These are phyloP conservation scores for Liriodendron chinense DNA, from an alignment of 164 flowering plant species.

Conservation along the genomic window DNA sequence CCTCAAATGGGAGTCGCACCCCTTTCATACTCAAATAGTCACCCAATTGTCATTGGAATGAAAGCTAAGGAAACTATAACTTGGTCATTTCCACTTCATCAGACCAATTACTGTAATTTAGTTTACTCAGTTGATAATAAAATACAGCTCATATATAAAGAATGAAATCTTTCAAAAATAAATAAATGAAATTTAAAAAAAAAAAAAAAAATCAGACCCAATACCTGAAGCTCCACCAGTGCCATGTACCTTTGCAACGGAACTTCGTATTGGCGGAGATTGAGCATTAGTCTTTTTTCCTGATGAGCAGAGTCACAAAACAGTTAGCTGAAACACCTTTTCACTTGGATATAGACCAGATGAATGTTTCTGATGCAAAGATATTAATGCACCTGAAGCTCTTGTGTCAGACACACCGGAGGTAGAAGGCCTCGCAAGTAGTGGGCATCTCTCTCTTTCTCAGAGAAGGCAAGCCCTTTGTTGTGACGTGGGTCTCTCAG, in stretches of 20 bases:
- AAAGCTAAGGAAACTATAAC: neutral
- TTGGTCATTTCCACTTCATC: neutral
- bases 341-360: neutral
- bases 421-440: slow-evolving; percentile 85
- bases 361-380: neutral
- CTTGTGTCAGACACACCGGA: slow-evolving; percentile 48
- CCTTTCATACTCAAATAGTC: neutral
- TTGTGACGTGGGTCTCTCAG: slow-evolving; percentile 79
- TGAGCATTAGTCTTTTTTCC: slow-evolving; percentile 76
- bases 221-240: slow-evolving; percentile 82
- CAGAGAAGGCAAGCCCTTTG: slow-evolving; percentile 77
- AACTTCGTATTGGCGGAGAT: slow-evolving; percentile 62
- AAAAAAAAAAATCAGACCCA: neutral
- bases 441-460: slow-evolving; percentile 77
- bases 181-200: too few species aligned
- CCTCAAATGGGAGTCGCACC: too few species aligned
- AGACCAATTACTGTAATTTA: neutral
- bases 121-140: neutral
- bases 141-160: neutral
- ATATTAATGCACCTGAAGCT: slow-evolving; percentile 55
- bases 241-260: slow-evolving; percentile 79
- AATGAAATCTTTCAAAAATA: too few species aligned
- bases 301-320: slow-evolving; percentile 13
- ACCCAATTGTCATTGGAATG: neutral
- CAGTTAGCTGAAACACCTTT: neutral